A percentile compares a stretch with the other conserved stretches of the same genome.
Conservation (phyloP, 176 grass and related monocot genomes). For the Avena insularis region DNA sequence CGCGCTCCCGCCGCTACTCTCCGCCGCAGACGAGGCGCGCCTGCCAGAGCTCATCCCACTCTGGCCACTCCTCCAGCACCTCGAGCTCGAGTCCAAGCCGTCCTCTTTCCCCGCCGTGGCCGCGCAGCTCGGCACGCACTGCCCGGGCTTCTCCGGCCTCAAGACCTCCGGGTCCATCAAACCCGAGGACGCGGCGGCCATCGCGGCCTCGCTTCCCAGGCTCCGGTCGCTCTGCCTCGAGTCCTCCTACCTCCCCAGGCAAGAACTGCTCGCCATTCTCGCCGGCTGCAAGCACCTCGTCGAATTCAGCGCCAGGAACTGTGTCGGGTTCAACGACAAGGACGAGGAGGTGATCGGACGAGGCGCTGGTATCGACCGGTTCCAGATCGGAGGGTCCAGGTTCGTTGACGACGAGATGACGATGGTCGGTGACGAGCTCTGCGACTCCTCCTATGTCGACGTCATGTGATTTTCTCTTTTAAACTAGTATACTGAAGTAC, state of each 20-base stretch:
- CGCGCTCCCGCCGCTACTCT: constrained; percentile 49
- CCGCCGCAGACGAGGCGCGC: constrained; percentile 46
- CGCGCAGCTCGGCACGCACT: constrained; percentile 46
- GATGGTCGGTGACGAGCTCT: constrained; percentile 4
- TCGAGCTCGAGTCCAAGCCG: constrained; percentile 74
- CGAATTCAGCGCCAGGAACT: constrained; percentile 58
- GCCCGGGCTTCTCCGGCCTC: constrained; percentile 40
- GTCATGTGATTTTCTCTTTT: constrained; percentile 53
- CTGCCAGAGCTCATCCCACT: constrained; percentile 57
- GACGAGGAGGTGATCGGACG: not conserved
- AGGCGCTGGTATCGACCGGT: not conserved
- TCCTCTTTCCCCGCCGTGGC: constrained; percentile 52
- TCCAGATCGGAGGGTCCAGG: constrained; percentile 61
- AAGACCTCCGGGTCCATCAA: constrained; percentile 62
- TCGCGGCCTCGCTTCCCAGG: constrained; percentile 27
- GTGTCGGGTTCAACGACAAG: constrained; percentile 56
- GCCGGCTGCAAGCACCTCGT: constrained; percentile 48
- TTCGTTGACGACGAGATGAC: constrained; percentile 38
- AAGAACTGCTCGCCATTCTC: constrained; percentile 52
- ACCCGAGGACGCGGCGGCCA: constrained; percentile 58
- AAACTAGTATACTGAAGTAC: no score
- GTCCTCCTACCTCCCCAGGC: constrained; percentile 57
- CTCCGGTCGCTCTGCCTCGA: constrained; percentile 56
- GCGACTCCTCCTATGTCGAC: constrained; percentile 52
- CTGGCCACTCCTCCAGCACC: constrained; percentile 60